Evolutionary conservation across 139 green algal species (phyloP), one percentile per base, ranked within the genome.

Genomic region (Gonium pectorale): DNA sequence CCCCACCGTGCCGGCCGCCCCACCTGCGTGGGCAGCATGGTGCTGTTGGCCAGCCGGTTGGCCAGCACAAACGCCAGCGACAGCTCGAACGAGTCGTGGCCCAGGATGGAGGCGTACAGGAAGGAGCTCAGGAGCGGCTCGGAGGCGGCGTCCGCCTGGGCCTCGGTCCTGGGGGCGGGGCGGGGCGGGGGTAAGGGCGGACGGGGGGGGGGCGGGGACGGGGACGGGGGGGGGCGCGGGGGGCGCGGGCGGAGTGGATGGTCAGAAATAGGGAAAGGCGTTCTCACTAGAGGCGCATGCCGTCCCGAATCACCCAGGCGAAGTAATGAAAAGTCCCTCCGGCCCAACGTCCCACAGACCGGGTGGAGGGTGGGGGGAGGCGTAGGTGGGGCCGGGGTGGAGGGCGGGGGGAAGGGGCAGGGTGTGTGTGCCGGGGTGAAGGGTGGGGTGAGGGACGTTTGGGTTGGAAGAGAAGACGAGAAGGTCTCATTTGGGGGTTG

Each of bases 71-170:
- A 98, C 0, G 96, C 94, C 59, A 99, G 81, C 3, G 93, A 87
- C 37, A 92, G 89, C 73, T 96, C 94, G 69, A 99, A 91, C 13
- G 86, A 93, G 51, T 90, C 79, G 75, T 99, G 98, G 52, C 93
- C 95, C 66, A 99, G 89, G 29, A 99, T 96, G 46, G 88, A 96
- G n/a, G 94, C 94, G 88, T 99, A 98, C 70, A 99, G 84, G 72
- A 97, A 98, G 80, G 90, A 96, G n/a, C 91, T 93, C 33, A 99
- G 91, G 1, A 97, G 84, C 2, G 97, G 96, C 91, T 99, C 97
- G 13, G 64, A 63, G 19, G 94, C 90, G 56, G 92, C 90, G 51
- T 95, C 92, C 1, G 59, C 70, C 67, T 88, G 77, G 5, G 88
- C 91, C 81, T 94, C 89, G 0, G 73, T 33, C 71, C 91, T 94